Evolutionary conservation across 2,329 filamentous ascomycete species (phyloP), one percentile per base, ranked within the genome.

Genomic region (Fusarium ramigenum): DNA sequence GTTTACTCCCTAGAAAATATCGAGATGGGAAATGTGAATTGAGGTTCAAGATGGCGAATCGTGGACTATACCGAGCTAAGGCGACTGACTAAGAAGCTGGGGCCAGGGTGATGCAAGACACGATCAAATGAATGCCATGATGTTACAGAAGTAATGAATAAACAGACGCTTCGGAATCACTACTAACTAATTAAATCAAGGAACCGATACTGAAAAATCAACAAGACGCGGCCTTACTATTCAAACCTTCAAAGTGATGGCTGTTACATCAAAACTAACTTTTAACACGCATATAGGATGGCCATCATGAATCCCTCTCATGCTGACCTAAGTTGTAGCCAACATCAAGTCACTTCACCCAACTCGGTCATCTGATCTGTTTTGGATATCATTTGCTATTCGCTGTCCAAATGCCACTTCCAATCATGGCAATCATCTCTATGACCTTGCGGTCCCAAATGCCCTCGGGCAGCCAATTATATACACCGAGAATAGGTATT

Each of bases 401-500:
- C 63, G 66, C 53, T 69, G 69, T 77, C 68, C 66, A 70, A 77
- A 68, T 60, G 56, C 75, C 74, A 76, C 69, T 47, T 62, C 63
- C 68, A 64, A 49, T 49, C 62, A 62, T 73, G 61, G 61, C 75
- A 49, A 61, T 74, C 46, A 66, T 67, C 44, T 75, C 73, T 69
- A 70, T 56, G 66, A 62, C 72, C 69, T 65, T 68, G 61, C 56
- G 66, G 63, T 70, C 70, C 63, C 58, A 68, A 72, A 75, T 67
- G 74, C 71, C 69, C 63, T 60, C 68, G 42, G 65, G 60, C 64
- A 52, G 56, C 43, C 66, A 72, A 76, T 58, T 78, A 78, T 78
- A 75, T 78, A 78, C 77, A 75, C 53, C 64, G 66, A 73, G 74
- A 78, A 78, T 70, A 77, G 65, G 74, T 78, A 78, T 78, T 78